A percentile compares a stretch with the other conserved stretches of the same genome.
Conservation (phyloP, 441 rosid genomes). For the Mallotus japonicus region DNA sequence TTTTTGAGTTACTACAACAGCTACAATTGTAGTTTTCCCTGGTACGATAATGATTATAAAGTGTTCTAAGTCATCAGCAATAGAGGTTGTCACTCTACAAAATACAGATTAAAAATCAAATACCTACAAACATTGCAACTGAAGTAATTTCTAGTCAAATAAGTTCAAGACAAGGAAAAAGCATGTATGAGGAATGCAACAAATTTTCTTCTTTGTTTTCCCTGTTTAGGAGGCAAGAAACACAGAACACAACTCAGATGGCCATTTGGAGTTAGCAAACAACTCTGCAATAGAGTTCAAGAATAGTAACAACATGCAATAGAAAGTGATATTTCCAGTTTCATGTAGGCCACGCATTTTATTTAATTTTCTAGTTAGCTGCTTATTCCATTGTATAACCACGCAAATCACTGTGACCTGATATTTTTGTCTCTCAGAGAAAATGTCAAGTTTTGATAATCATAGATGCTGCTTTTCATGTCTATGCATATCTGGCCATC, state of each 20-base stretch:
- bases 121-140: not conserved
- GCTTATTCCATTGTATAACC: not conserved
- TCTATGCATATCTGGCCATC: not conserved
- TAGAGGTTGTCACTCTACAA: not conserved
- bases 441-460: not conserved
- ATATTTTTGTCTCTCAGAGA: not conserved
- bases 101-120: not conserved
- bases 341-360: not conserved
- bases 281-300: not conserved
- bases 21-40: not conserved
- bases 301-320: no score
- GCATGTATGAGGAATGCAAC: not conserved
- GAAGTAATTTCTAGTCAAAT: not conserved
- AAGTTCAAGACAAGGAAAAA: not conserved
- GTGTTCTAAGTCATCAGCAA: not conserved
- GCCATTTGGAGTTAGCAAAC: not conserved
- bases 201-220: not conserved
- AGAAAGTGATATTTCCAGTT: not conserved
- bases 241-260: not conserved
- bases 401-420: no score
- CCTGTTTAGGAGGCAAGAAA: not conserved
- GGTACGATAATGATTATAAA: not conserved
- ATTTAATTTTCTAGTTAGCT: not conserved
- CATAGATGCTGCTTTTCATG: not conserved
- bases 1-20: not conserved